phyloP scores from a whole-genome alignment of 208 protist species.

The Acanthamoeba comandoni region DNA sequence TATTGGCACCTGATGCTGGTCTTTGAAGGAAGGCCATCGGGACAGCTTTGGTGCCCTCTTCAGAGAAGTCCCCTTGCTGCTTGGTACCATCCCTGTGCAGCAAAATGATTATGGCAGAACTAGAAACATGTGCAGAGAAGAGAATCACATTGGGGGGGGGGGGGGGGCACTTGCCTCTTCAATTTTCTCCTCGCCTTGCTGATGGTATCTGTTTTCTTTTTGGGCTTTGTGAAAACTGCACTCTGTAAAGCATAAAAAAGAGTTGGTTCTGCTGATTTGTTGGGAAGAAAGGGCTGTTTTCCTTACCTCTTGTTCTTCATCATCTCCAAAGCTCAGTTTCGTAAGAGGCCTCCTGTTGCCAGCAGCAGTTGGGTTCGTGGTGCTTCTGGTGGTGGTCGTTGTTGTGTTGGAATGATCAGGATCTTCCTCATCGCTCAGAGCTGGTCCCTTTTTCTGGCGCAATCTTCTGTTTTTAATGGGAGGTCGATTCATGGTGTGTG shows the following conservation, averaged over 20 bases:
- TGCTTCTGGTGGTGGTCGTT: background rate
- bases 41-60: background rate
- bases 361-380: background rate
- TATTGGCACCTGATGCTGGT: background rate
- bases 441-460: constrained; percentile 45
- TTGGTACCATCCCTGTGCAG: no score
- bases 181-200: constrained; percentile 22
- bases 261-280: background rate
- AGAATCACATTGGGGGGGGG: background rate
- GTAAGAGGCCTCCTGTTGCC: constrained; percentile 2
- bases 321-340: constrained; percentile 23
- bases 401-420: background rate
- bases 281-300: background rate
- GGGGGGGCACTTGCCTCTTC: background rate
- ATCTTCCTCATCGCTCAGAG: constrained; percentile 43
- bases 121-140: background rate
- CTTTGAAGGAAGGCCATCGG: background rate
- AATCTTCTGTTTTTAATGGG: constrained; percentile 21
- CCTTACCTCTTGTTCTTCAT: constrained; percentile 16
- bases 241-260: background rate
- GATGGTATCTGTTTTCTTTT: background rate
- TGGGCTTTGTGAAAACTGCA: constrained; percentile 12
- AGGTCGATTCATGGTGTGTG: constrained; percentile 14
- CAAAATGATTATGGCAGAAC: background rate
- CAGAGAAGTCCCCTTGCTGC: background rate